phyloP scores from a whole-genome alignment of 2,329 filamentous ascomycete genomes.

The Ambrosiella beaveri region DNA sequence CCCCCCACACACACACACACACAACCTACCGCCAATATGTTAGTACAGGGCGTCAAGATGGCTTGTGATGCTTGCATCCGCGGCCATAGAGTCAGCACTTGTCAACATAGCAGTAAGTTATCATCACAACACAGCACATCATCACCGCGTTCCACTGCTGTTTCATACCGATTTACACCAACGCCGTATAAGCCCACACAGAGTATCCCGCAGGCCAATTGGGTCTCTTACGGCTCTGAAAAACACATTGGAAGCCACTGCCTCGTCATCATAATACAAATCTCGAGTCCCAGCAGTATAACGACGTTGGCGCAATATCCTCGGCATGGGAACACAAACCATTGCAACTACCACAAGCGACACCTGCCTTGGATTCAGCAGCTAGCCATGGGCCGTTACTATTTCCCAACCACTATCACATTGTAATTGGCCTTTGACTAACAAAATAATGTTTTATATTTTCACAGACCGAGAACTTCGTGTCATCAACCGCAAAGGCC shows the following conservation, averaged over 20 bases:
- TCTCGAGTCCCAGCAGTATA: neutral
- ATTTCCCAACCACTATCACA: neutral
- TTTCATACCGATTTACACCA: neutral
- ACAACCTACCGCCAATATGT: conserved; percentile 33
- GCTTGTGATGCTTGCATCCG: conserved; percentile 96
- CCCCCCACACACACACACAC: neutral
- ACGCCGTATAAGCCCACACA: neutral
- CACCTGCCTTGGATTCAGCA: neutral
- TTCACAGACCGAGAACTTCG: conserved; percentile 10
- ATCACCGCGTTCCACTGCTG: neutral
- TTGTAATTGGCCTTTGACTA: neutral
- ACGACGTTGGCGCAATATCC: neutral
- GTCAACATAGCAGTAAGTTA: conserved; percentile 77
- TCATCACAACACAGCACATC: conserved; percentile 6
- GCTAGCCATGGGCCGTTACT: neutral
- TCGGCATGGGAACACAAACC: neutral
- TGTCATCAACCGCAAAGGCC: conserved; percentile 47
- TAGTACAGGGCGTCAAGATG: conserved; percentile 91
- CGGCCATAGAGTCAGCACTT: conserved; percentile 97
- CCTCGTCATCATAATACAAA: neutral
- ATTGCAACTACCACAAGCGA: neutral
- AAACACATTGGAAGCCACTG: neutral
- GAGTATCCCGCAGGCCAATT: neutral
- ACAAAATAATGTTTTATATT: neutral
- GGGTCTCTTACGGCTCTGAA: neutral